Evolutionary conservation across 1,284 basidiomycete genomes (phyloP), one percentile per base, ranked within the genome.

Genomic region (Apiotrichum laibachii): DNA sequence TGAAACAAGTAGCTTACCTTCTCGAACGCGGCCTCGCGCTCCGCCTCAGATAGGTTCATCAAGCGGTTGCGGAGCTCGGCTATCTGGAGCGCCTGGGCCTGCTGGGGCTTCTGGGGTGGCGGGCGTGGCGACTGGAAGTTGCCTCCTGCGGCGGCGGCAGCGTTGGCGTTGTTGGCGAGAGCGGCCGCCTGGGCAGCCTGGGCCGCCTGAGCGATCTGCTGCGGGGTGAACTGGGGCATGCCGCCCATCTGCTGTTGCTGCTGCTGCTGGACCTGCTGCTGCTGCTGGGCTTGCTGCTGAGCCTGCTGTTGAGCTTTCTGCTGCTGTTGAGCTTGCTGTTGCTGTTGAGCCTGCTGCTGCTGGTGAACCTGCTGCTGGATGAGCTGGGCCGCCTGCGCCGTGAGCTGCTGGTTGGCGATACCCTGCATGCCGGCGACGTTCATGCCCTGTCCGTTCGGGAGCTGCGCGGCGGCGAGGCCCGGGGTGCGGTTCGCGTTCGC

Each of bases 61-160:
- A 76, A 62, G 35, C 68, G 62, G 26, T 62, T 50, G 22, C 69
- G 57, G 45, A 71, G 62, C 11, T 67, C 62, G n/a, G 65, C 58
- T 5, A 68, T 61, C 48, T 58, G 52, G 21, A 22, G 45, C 21
- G 54, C 62, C 34, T 61, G 59, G 19, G 61, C 57, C 31, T 63
- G 59, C 18, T 40, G 54, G 31, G 60, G 60, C 31, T 55, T 56
- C 37, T 53, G 59, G 4, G 26, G 48, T 10, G 64, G 64, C 19
- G 68, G 66, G 44, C 68, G 62, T 1, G 69, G 71, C 12, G 70
- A 70, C 10, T 63, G 64, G 52, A 67, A 72, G 53, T 67, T 69
- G n/a, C 4, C 26, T 31, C 26, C 26, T 31, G 26, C 26, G 26
- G 26, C 26, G 26, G 37, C 37, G 37, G 43, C 43, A 44, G 16